Base-by-base conservation (phyloP, 441 rosid genomes). In the Kokia cookei region DNA sequence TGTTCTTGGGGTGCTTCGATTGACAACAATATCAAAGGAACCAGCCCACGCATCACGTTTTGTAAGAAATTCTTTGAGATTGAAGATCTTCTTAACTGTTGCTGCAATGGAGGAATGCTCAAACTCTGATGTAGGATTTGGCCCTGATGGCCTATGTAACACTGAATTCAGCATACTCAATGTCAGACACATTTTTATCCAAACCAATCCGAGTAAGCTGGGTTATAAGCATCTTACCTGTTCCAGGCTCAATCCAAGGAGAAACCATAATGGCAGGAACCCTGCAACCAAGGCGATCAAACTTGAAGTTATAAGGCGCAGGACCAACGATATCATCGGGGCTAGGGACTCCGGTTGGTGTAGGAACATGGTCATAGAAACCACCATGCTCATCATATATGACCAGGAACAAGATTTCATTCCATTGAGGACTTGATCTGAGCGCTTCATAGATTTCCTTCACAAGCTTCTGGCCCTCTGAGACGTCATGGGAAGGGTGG, bases 1-100 rank as follows among this genome's bases (percentile, higher is more conserved):
- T 0, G 86, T 74, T 80, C 98, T 86, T 43, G 96, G 92, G 51
- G 69, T 86, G 47, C 81, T 83, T 48, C 91, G 80, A 37, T 84
- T 93, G 73, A 95, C 66, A 47, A 89, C 88, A n/a, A 55, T 66
- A 1, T 93, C 97, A 17, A 95, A 84, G 53, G 99, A 83, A 47
- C 99, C 98, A 0, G 99, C 96, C 98, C 99, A 95, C 0, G 89
- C 96, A 37, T 95, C 98, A 22, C 98, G 97, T 82, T 93, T 93
- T 4, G 99, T 95, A 4, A 95, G 84, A 78, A 95, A 95, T 22
- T 83, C 79, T 55, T 88, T 83, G 1, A 95, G 91, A 83, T 90
- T 88, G 85, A 95, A 95, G 45, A 93, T 86, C 83, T 86, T 95
- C 22, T 95, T 90, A 5, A 94, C 78, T 2, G 98, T 91, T 29